phyloP scores from a whole-genome alignment of 495 filamentous ascomycete genomes.

The Penicillium samsonianum region DNA sequence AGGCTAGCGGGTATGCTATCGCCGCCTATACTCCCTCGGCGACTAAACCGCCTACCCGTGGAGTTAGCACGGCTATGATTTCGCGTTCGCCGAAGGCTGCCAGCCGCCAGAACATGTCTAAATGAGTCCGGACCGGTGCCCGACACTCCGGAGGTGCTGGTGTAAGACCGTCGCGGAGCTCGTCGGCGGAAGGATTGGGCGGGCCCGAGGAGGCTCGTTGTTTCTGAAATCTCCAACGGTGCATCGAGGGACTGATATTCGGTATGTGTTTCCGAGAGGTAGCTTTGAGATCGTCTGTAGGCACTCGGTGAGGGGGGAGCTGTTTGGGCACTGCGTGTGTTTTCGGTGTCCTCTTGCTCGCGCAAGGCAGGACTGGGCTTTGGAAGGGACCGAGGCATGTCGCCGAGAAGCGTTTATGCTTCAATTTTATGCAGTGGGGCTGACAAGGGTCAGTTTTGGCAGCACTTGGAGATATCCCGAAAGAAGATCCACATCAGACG shows the following conservation, averaged over 20 bases:
- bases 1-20: conserved; percentile 38
- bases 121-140: conserved; percentile 36
- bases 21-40: conserved; percentile 46
- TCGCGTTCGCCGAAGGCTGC: conserved; percentile 53
- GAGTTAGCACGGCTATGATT: conserved; percentile 70
- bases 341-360: conserved; percentile 26
- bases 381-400: conserved; percentile 37
- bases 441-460: conserved; percentile 1
- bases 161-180: conserved; percentile 42
- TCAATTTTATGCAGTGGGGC: conserved; percentile 6
- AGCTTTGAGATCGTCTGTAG: conserved; percentile 38
- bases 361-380: conserved; percentile 17
- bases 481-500: conserved; percentile 5
- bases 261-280: conserved; percentile 41
- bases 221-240: conserved; percentile 39
- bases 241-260: conserved; percentile 41
- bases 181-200: conserved; percentile 19
- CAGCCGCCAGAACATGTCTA: conserved; percentile 34
- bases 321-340: conserved; percentile 27
- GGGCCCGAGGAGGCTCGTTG: conserved; percentile 38
- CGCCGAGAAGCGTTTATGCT: conserved; percentile 20
- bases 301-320: conserved; percentile 44
- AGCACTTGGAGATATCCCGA: conserved; percentile 6
- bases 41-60: conserved; percentile 53
- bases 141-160: conserved; percentile 34